A percentile compares a stretch with the other conserved stretches of the same genome.
Conservation (phyloP, 306 rosid species). For the Vigna trinervia region DNA sequence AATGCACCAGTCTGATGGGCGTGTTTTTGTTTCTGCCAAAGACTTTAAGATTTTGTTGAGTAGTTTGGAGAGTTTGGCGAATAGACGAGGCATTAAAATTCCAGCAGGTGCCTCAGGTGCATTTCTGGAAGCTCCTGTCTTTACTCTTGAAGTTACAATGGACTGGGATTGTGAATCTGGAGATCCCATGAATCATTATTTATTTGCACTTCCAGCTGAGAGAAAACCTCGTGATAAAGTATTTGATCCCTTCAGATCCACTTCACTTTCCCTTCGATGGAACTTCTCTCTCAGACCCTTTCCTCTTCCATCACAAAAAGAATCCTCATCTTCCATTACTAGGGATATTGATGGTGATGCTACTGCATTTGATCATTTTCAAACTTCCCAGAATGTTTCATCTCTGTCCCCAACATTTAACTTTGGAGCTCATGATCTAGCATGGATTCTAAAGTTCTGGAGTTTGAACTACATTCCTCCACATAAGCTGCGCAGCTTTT, state of each 20-base stretch:
- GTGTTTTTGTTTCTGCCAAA: slow-evolving; percentile 70
- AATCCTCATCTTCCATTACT: slow-evolving; percentile 44
- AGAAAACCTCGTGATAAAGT: slow-evolving; percentile 79
- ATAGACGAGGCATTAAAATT: slow-evolving; percentile 72
- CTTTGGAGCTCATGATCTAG: slow-evolving; percentile 98
- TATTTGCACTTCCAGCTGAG: slow-evolving; percentile 88
- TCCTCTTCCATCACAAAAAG: slow-evolving; percentile 59
- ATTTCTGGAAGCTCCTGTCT: slow-evolving; percentile 79
- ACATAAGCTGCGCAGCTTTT: slow-evolving; percentile 88
- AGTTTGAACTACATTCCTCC: slow-evolving; percentile 87
- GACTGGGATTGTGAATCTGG: slow-evolving; percentile 98
- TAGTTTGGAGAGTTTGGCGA: slow-evolving; percentile 97
- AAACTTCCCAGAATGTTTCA: slow-evolving; percentile 54
- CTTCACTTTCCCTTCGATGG: slow-evolving; percentile 94
- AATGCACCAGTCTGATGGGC: slow-evolving; percentile 90
- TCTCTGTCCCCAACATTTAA: slow-evolving; percentile 72
- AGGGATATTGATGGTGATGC: slow-evolving; percentile 60
- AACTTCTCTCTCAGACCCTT: slow-evolving; percentile 81
- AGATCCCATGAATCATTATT: slow-evolving; percentile 87
- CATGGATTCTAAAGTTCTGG: slow-evolving; percentile 89
- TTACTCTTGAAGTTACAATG: slow-evolving; percentile 87
- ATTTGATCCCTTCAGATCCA: slow-evolving; percentile 94
- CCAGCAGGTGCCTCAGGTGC: slow-evolving; percentile 77
- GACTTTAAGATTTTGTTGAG: slow-evolving; percentile 80
- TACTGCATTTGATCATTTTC: slow-evolving; percentile 62